Evolutionary conservation across 2,329 filamentous ascomycete species (phyloP).

Genomic region (Coleophoma cylindrospora): DNA sequence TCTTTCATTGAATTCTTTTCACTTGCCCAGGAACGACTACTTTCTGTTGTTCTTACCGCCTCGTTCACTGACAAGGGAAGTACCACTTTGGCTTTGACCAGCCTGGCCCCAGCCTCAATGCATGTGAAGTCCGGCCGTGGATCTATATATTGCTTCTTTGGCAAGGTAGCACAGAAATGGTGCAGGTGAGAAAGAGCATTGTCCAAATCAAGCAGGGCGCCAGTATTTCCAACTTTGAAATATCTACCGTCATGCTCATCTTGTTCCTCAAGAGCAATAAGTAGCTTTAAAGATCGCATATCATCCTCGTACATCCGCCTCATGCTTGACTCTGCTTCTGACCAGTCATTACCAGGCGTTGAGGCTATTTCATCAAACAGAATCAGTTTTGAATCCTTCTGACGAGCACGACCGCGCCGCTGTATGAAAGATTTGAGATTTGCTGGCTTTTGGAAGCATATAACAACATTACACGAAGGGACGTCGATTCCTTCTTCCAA

Average conservation of each 20-base stretch:
- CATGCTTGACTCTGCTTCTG: slow-evolving; percentile 67
- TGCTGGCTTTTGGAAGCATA: slow-evolving; percentile 57
- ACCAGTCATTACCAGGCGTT: slow-evolving; percentile 47
- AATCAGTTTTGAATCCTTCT: slow-evolving; percentile 46
- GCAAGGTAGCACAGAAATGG: slow-evolving; percentile 69
- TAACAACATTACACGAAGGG: slow-evolving; percentile 55
- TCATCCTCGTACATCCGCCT: slow-evolving; percentile 34
- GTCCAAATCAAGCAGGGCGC: slow-evolving; percentile 66
- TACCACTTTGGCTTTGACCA: slow-evolving; percentile 54
- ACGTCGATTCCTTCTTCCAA: slow-evolving; percentile 66
- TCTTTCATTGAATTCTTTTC: slow-evolving; percentile 62
- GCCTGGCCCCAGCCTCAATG: slow-evolving; percentile 32
- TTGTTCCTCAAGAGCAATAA: slow-evolving; percentile 13
- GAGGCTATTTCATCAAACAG: slow-evolving; percentile 44
- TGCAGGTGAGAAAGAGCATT: slow-evolving; percentile 72
- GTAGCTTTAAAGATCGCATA: slow-evolving; percentile 17
- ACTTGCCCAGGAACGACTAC: slow-evolving; percentile 58
- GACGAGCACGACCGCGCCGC: slow-evolving; percentile 56
- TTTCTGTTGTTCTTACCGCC: slow-evolving; percentile 47
- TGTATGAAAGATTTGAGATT: slow-evolving; percentile 63
- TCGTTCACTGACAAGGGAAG: slow-evolving; percentile 68
- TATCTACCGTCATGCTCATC: slow-evolving; percentile 29
- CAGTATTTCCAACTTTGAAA: slow-evolving; percentile 37
- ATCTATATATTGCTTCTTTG: slow-evolving; percentile 53
- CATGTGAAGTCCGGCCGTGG: slow-evolving; percentile 61